Evolutionary conservation across 192 early-diverging fungal species (phyloP).

Genomic region (Backusella tuberculispora): DNA sequence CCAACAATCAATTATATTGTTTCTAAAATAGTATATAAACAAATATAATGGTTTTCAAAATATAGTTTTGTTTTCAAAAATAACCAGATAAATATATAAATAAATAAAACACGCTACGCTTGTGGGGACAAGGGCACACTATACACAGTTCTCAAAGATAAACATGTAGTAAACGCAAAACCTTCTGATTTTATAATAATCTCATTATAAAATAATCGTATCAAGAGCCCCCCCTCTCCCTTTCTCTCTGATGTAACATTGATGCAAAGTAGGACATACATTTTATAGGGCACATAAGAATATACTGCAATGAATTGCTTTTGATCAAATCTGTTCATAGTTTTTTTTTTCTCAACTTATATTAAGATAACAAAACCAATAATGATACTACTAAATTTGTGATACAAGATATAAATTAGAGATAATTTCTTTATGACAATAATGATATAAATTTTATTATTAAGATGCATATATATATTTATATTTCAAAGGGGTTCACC

Average conservation of each 20-base stretch:
- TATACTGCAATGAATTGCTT: too few species aligned
- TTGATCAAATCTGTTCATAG: too few species aligned
- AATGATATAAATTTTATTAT: too few species aligned
- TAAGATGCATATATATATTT: too few species aligned
- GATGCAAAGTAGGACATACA: background rate
- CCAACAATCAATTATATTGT: background rate
- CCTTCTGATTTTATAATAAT: background rate
- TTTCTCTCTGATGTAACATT: background rate
- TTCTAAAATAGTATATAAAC: background rate
- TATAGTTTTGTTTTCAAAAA: background rate
- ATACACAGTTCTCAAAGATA: background rate
- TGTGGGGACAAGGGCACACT: background rate
- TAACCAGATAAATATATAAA: background rate
- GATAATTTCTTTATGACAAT: too few species aligned
- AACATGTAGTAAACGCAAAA: background rate
- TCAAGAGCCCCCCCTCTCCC: background rate
- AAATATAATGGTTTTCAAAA: too few species aligned
- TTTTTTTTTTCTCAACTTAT: too few species aligned
- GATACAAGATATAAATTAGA: too few species aligned
- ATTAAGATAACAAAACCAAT: too few species aligned
- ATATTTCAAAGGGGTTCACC: too few species aligned
- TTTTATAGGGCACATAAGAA: too few species aligned
- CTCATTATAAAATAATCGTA: slow-evolving; percentile 2
- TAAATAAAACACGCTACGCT: background rate
- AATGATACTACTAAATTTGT: too few species aligned